Conservation (phyloP, 2,329 filamentous ascomycete species). For the Arthroderma sp. region DNA sequence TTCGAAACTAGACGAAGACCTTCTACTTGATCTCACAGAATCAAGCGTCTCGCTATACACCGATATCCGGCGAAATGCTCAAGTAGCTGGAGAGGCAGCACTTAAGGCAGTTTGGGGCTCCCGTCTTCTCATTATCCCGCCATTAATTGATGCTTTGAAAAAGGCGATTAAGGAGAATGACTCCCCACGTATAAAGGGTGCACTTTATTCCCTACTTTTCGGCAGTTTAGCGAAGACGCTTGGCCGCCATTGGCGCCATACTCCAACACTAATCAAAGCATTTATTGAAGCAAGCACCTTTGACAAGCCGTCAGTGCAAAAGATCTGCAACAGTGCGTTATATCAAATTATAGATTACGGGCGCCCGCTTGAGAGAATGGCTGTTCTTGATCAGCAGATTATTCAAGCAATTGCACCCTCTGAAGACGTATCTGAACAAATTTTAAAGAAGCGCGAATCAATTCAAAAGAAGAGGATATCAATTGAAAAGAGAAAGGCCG, state of each 20-base stretch:
- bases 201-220: slow-evolving; percentile 79
- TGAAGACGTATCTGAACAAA: slow-evolving; percentile 46
- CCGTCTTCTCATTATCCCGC: slow-evolving; percentile 75
- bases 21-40: slow-evolving; percentile 76
- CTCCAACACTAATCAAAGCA: slow-evolving; percentile 73
- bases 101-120: slow-evolving; percentile 83
- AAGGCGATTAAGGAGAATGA: slow-evolving; percentile 67
- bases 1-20: slow-evolving; percentile 72
- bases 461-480: slow-evolving; percentile 61
- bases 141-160: slow-evolving; percentile 66
- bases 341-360: slow-evolving; percentile 88
- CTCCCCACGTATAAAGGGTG: slow-evolving; percentile 85
- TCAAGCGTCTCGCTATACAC: slow-evolving; percentile 87
- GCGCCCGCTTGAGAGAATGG: slow-evolving; percentile 72
- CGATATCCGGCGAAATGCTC: slow-evolving; percentile 86
- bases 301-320: slow-evolving; percentile 90
- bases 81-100: slow-evolving; percentile 83
- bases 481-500: slow-evolving; percentile 73
- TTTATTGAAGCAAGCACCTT: slow-evolving; percentile 84
- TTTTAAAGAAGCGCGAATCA: slow-evolving; percentile 55
- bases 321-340: slow-evolving; percentile 64
- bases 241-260: slow-evolving; percentile 85
- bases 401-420: slow-evolving; percentile 59
- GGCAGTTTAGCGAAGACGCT: slow-evolving; percentile 80
- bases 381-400: slow-evolving; percentile 60